phyloP scores from a whole-genome alignment of 257 asterid species.

The Handroanthus guayacan region DNA sequence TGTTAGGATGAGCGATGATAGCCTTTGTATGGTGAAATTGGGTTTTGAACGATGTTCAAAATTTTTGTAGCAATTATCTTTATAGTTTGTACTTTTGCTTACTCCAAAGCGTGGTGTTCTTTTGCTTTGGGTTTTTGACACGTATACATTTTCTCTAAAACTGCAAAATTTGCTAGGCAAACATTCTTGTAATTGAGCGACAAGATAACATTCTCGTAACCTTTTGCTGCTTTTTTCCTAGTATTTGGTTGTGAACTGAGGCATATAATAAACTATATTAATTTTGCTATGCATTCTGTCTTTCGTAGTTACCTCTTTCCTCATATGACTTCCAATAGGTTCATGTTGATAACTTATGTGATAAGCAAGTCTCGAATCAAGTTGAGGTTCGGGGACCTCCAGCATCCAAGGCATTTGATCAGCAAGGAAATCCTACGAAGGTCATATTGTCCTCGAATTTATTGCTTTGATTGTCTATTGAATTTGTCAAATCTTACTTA shows the following conservation, averaged over 20 bases:
- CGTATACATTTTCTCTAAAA: background rate
- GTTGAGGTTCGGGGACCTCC: constrained; percentile 98
- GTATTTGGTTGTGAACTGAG: constrained; percentile 27
- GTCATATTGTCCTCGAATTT: constrained; percentile 48
- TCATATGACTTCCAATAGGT: constrained; percentile 51
- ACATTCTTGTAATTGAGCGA: constrained; percentile 15
- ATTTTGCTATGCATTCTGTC: background rate
- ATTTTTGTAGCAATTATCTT: background rate
- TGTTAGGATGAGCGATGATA: background rate
- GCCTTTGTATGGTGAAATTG: background rate
- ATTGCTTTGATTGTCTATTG: constrained; percentile 20
- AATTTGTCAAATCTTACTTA: constrained; percentile 10
- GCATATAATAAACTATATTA: constrained; percentile 22
- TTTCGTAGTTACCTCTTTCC: constrained; percentile 14
- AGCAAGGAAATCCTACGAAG: constrained; percentile 94
- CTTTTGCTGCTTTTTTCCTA: constrained; percentile 14
- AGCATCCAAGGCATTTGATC: constrained; percentile 84
- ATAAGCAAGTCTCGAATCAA: constrained; percentile 78
- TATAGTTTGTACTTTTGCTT: background rate
- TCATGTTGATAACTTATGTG: constrained; percentile 57
- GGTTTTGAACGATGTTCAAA: background rate
- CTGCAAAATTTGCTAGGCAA: background rate
- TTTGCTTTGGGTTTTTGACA: constrained; percentile 16
- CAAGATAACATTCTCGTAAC: constrained; percentile 14
- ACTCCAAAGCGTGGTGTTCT: background rate